A percentile compares a stretch with the other conserved stretches of the same genome.
Conservation (phyloP, 495 filamentous ascomycete genomes). For the Hypoxylon lienhwacheense region DNA sequence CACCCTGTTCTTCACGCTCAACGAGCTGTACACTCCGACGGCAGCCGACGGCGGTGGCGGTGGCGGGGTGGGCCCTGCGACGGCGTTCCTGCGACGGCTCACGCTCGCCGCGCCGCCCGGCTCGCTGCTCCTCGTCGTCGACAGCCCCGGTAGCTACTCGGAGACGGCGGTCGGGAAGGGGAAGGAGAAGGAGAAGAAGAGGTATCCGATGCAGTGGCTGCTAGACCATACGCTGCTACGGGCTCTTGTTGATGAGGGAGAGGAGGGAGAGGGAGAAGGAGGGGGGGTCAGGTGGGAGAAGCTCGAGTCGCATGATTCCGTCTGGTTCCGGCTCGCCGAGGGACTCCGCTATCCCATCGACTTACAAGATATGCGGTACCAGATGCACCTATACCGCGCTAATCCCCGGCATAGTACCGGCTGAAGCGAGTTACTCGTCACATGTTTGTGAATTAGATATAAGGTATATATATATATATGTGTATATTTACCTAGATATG, state of each 20-base stretch:
- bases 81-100: constrained; percentile 68
- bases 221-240: constrained; percentile 77
- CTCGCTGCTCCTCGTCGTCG: constrained; percentile 78
- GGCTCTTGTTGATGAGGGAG: background rate
- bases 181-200: constrained; percentile 62
- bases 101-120: constrained; percentile 57
- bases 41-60: too few relatives aligned
- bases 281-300: constrained; percentile 64
- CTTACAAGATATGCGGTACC: constrained; percentile 93
- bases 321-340: constrained; percentile 78
- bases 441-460: too few relatives aligned
- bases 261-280: background rate
- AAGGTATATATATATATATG: background rate
- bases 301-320: constrained; percentile 68
- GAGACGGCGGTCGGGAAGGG: constrained; percentile 65
- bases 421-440: background rate
- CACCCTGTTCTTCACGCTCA: constrained; percentile 93
- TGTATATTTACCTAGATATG: background rate
- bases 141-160: constrained; percentile 91
- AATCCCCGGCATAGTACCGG: constrained; percentile 2
- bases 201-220: constrained; percentile 92
- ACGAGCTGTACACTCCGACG: constrained; percentile 89
- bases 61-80: constrained; percentile 71
- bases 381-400: constrained; percentile 74
- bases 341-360: constrained; percentile 75